These are phyloP conservation scores for Dactylis glomerata DNA, from an alignment of 176 grass and related monocot genomes.

Conservation along the genomic window DNA sequence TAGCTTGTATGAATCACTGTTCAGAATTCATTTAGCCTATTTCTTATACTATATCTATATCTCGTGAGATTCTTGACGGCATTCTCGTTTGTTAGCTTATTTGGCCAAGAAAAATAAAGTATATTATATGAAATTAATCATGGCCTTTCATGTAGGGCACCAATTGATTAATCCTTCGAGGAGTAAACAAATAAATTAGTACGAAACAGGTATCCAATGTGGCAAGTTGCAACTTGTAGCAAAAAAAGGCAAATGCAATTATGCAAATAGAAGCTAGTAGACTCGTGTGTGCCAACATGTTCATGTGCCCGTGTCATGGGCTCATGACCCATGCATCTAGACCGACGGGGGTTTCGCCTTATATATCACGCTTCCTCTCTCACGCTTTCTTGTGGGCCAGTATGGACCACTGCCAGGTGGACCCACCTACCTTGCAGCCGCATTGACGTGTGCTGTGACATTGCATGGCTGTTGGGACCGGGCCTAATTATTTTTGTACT, in stretches of 20 bases:
- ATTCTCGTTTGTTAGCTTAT: too few species aligned
- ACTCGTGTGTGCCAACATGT: background rate
- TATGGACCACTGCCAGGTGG: constrained; percentile 20
- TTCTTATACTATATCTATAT: too few species aligned
- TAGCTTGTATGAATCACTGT: too few species aligned
- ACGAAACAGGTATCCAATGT: background rate
- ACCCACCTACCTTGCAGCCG: background rate
- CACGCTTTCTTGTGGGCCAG: background rate
- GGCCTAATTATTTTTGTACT: constrained; percentile 18
- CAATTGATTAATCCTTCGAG: background rate
- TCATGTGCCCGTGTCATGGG: background rate
- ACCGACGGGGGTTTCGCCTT: too few species aligned
- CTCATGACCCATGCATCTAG: background rate
- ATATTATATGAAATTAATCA: background rate
- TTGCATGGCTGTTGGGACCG: background rate
- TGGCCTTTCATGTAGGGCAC: too few species aligned
- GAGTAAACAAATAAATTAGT: background rate
- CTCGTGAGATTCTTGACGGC: too few species aligned
- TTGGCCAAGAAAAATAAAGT: too few species aligned
- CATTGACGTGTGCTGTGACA: constrained; percentile 24
- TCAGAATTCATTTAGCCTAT: too few species aligned
- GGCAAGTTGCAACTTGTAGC: background rate
- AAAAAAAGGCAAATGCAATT: too few species aligned
- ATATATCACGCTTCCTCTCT: background rate
- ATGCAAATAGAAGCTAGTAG: too few species aligned